Evolutionary conservation across 1,139 yeast genomes (phyloP).

Genomic region (Kodamaea derodonti): DNA sequence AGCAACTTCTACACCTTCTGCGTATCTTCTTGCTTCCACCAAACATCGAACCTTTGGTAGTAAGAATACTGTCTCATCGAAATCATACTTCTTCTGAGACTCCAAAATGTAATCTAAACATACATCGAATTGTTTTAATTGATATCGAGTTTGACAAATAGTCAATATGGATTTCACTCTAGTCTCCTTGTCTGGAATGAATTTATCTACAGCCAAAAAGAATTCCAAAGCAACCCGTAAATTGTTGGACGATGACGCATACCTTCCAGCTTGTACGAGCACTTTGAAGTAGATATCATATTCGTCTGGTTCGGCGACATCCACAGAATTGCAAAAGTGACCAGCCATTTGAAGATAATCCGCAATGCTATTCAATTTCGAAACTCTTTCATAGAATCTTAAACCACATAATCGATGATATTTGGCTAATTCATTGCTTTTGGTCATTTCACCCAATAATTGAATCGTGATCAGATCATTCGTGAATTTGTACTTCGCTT

Average conservation of each 20-base stretch:
- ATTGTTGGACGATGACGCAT: conserved; percentile 33
- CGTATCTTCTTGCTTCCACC: conserved; percentile 26
- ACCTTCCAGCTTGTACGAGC: conserved; percentile 34
- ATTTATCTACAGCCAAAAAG: conserved; percentile 26
- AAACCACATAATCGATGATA: conserved; percentile 44
- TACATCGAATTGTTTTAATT: conserved; percentile 24
- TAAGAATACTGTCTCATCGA: conserved; percentile 30
- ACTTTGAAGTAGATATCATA: conserved; percentile 26
- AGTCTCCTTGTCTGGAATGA: conserved; percentile 19
- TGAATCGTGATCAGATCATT: conserved; percentile 34
- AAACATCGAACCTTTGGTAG: conserved; percentile 39
- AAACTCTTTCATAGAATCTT: conserved; percentile 28
- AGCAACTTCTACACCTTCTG: conserved; percentile 36
- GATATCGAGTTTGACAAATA: conserved; percentile 29
- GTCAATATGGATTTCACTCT: conserved; percentile 27
- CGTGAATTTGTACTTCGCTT: conserved; percentile 29
- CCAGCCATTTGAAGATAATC: conserved; percentile 32
- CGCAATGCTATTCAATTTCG: conserved; percentile 19
- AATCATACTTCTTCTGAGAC: conserved; percentile 19
- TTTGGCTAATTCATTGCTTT: conserved; percentile 23
- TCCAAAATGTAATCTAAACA: conserved; percentile 26
- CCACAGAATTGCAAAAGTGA: conserved; percentile 29
- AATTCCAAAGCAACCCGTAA: conserved; percentile 27
- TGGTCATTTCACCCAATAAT: conserved; percentile 23
- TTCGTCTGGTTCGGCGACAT: conserved; percentile 25